These are phyloP conservation scores for Podaxis carcinomalis DNA, from an alignment of 768 basidiomycete species.

Conservation along the genomic window DNA sequence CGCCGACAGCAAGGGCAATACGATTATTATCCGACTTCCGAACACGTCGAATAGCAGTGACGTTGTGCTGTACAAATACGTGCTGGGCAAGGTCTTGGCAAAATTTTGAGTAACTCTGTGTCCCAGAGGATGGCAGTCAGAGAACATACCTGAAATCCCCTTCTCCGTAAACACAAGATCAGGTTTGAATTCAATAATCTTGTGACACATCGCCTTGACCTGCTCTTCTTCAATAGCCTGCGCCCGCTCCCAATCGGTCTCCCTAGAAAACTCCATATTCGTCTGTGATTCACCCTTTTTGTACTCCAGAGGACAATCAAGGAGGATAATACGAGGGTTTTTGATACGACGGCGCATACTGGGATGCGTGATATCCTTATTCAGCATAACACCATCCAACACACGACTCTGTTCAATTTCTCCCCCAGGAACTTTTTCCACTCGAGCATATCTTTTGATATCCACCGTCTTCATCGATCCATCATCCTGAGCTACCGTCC, in stretches of 20 bases:
- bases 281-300: constrained; percentile 99
- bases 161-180: constrained; percentile 97
- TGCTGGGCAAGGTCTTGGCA: constrained; percentile 85
- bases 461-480: constrained; percentile 85
- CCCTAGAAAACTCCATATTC: constrained; percentile 96
- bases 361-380: constrained; percentile 99
- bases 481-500: constrained; percentile 72
- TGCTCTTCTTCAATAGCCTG: constrained; percentile 98
- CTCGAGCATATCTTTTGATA: constrained; percentile 95
- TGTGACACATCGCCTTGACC: constrained; percentile 80
- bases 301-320: constrained; percentile 97
- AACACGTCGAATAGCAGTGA: constrained; percentile 94
- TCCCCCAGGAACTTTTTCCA: constrained; percentile 96
- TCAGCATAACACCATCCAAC: constrained; percentile 89
- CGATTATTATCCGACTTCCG: constrained; percentile 99
- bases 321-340: constrained; percentile 82
- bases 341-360: constrained; percentile 90
- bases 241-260: constrained; percentile 87
- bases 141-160: constrained; percentile 82
- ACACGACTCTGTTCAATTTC: constrained; percentile 93
- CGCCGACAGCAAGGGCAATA: constrained; percentile 91
- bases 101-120: not conserved
- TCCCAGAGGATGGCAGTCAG: not conserved
- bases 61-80: constrained; percentile 78
- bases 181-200: constrained; percentile 89